Conservation (phyloP, 371 early-diverging fungal genomes). For the Entomophthora muscae region DNA sequence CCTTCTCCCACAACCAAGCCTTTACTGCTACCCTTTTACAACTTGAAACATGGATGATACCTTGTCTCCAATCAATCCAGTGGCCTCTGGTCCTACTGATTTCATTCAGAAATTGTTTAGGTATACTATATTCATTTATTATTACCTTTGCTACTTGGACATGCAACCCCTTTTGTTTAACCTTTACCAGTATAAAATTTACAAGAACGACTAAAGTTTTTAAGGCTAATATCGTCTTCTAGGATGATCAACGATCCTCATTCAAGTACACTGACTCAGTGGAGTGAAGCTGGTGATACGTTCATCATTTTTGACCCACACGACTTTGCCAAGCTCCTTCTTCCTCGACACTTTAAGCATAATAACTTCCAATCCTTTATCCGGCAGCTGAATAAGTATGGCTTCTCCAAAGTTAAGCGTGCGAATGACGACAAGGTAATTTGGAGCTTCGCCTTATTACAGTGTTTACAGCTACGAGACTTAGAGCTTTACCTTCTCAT, state of each 20-base stretch:
- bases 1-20: neutral
- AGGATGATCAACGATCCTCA: slow-evolving; percentile 50
- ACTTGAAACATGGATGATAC: neutral
- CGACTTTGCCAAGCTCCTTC: slow-evolving; percentile 45
- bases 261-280: slow-evolving; percentile 37
- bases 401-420: slow-evolving; percentile 71
- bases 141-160: neutral
- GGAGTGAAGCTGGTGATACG: slow-evolving; percentile 57
- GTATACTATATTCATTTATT: neutral
- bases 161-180: neutral
- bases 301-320: slow-evolving; percentile 70
- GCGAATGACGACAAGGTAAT: slow-evolving; percentile 23
- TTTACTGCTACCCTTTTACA: neutral
- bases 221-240: too few relatives aligned
- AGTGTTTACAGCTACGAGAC: neutral
- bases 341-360: slow-evolving; percentile 81
- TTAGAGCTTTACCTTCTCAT: neutral
- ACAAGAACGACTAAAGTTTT: neutral
- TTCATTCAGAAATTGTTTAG: neutral
- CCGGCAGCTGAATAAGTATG: slow-evolving; percentile 93
- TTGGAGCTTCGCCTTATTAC: neutral
- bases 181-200: neutral
- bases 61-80: neutral
- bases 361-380: slow-evolving; percentile 65
- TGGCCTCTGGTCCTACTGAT: neutral